A percentile compares a stretch with the other conserved stretches of the same genome.
Conservation (phyloP, 768 basidiomycete species). For the Ramaria sp. region DNA sequence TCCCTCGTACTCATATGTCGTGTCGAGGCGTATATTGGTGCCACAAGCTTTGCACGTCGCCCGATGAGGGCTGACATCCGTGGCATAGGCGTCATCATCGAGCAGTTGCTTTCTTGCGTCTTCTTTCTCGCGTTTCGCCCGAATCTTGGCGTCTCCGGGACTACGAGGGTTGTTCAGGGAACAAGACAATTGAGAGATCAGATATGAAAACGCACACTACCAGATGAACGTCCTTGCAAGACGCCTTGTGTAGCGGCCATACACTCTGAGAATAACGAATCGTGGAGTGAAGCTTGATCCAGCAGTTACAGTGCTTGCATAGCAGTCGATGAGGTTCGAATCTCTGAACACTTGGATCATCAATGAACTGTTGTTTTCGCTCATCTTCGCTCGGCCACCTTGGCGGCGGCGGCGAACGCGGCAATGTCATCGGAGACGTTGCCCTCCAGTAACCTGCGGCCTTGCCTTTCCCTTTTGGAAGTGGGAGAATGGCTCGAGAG, state of each 20-base stretch:
- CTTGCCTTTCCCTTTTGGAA: background rate
- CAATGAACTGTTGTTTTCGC: slow-evolving; percentile 6
- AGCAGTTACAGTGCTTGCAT: slow-evolving; percentile 6
- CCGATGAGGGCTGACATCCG: slow-evolving; percentile 38
- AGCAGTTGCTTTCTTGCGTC: slow-evolving; percentile 20
- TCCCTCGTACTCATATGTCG: slow-evolving; percentile 54
- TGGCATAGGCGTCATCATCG: slow-evolving; percentile 41
- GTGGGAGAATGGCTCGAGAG: background rate
- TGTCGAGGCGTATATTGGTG: slow-evolving; percentile 50
- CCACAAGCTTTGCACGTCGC: slow-evolving; percentile 49
- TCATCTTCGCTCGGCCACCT: slow-evolving; percentile 9
- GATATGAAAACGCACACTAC: background rate
- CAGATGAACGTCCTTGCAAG: background rate
- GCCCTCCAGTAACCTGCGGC: background rate
- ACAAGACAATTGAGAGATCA: background rate
- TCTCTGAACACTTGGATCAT: background rate
- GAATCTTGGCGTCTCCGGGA: background rate
- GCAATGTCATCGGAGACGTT: background rate
- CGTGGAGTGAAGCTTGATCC: slow-evolving; percentile 6
- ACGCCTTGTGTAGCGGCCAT: slow-evolving; percentile 5
- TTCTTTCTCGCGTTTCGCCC: slow-evolving; percentile 6
- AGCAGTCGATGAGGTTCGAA: slow-evolving; percentile 7
- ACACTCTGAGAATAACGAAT: slow-evolving; percentile 6
- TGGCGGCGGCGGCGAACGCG: slow-evolving; percentile 2
- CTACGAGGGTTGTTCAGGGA: background rate